These are phyloP conservation scores for Aphanomyces cochlioides DNA, from an alignment of 352 stramenopile genomes.

Conservation along the genomic window DNA sequence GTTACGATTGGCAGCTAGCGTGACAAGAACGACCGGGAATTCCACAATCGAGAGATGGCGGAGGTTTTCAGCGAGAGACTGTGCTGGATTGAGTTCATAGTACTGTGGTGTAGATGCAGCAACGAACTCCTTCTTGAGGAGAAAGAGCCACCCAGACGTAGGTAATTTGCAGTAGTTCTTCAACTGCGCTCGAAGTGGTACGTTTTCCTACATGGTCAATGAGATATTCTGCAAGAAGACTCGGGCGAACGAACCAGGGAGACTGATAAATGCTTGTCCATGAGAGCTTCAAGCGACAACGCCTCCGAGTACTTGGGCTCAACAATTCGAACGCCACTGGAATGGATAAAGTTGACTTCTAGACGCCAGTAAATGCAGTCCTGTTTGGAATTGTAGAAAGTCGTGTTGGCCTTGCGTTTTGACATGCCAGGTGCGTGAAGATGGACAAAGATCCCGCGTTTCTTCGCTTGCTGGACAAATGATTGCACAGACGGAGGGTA, in stretches of 20 bases:
- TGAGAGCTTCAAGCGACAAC: constrained; percentile 51
- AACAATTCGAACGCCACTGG: constrained; percentile 44
- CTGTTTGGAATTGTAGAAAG: constrained; percentile 64
- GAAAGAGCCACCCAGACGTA: constrained; percentile 31
- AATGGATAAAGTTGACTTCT: constrained; percentile 67
- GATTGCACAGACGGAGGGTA: constrained; percentile 68
- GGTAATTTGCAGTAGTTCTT: constrained; percentile 47
- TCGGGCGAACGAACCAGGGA: constrained; percentile 42
- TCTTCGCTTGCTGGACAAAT: constrained; percentile 61
- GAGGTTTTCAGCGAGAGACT: constrained; percentile 62
- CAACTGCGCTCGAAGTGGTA: constrained; percentile 58
- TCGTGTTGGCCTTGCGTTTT: constrained; percentile 70
- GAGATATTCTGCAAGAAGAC: too few species aligned
- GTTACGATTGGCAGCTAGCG: constrained; percentile 41
- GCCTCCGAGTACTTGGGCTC: constrained; percentile 55
- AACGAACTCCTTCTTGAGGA: constrained; percentile 79
- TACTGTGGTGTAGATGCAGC: constrained; percentile 60
- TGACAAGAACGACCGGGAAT: constrained; percentile 70
- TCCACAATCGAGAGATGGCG: constrained; percentile 77
- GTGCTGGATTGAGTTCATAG: constrained; percentile 61
- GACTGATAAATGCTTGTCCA: constrained; percentile 57
- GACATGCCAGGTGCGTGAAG: constrained; percentile 77
- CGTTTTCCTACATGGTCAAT: constrained; percentile 50
- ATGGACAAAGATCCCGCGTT: constrained; percentile 63
- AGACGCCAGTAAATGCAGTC: constrained; percentile 66